A percentile compares a stretch with the other conserved stretches of the same genome.
Evolutionary conservation across 225 moss, liverwort and hornwort genomes (phyloP).

Genomic region (Neckera pumila): DNA sequence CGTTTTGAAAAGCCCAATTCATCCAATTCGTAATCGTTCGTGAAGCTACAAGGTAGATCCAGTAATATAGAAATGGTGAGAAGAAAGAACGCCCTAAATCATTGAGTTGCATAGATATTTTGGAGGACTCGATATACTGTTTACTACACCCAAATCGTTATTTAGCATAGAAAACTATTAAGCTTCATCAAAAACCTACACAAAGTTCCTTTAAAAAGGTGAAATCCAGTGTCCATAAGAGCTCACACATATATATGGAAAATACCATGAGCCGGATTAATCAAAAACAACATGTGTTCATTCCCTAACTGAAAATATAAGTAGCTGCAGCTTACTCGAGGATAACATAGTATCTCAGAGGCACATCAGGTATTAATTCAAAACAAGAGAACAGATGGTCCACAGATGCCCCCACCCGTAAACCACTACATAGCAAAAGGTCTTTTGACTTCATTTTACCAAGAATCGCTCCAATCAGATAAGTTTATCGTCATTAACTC

Average conservation of each 20-base stretch:
- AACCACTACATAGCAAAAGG: background rate
- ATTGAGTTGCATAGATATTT: background rate
- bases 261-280: background rate
- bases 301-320: background rate
- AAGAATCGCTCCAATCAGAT: background rate
- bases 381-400: background rate
- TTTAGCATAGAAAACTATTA: too few relatives aligned
- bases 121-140: background rate
- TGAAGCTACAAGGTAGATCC: background rate
- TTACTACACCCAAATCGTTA: background rate
- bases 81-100: background rate
- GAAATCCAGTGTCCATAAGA: background rate
- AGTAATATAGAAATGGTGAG: background rate
- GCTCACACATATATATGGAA: background rate
- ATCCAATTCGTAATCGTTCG: background rate
- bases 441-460: background rate
- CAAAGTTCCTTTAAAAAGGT: background rate
- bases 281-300: background rate
- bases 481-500: background rate
- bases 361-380: background rate
- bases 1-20: background rate
- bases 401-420: background rate
- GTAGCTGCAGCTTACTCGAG: background rate
- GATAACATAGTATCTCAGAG: background rate
- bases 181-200: too few relatives aligned